Evolutionary conservation across 176 grass and related monocot genomes (phyloP).

Genomic region (Carex littledalei): DNA sequence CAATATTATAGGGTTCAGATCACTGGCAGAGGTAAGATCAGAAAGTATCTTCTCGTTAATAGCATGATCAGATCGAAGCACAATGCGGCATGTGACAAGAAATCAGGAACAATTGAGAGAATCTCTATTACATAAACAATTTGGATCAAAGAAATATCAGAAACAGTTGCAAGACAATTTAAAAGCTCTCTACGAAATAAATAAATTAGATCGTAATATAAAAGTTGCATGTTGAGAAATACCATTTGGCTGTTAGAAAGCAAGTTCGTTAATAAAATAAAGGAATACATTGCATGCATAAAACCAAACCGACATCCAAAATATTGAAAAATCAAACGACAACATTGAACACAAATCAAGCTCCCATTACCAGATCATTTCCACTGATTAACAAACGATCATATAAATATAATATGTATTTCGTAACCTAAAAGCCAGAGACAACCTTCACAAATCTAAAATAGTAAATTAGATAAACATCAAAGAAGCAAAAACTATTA

Average conservation of each 20-base stretch:
- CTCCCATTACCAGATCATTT: background rate
- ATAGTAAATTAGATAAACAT: background rate
- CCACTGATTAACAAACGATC: background rate
- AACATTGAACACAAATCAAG: background rate
- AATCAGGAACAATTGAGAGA: background rate
- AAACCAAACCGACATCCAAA: background rate
- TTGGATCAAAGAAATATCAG: background rate
- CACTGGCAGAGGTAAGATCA: background rate
- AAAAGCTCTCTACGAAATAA: background rate
- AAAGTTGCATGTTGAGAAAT: background rate
- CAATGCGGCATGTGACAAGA: background rate
- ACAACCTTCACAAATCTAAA: conserved; percentile 2
- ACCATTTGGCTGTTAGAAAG: background rate
- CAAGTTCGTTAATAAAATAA: background rate
- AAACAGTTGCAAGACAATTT: background rate
- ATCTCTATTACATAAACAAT: background rate
- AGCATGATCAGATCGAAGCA: background rate
- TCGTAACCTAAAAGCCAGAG: background rate
- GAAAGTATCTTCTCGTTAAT: background rate
- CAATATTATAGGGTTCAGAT: background rate
- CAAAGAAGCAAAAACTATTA: background rate
- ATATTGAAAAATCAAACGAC: background rate
- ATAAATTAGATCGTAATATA: background rate
- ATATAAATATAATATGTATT: background rate
- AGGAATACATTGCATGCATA: background rate